A percentile compares a stretch with the other conserved stretches of the same genome.
phyloP scores from a whole-genome alignment of 1,139 yeast genomes.

The Yamadazyma trypodendri region DNA sequence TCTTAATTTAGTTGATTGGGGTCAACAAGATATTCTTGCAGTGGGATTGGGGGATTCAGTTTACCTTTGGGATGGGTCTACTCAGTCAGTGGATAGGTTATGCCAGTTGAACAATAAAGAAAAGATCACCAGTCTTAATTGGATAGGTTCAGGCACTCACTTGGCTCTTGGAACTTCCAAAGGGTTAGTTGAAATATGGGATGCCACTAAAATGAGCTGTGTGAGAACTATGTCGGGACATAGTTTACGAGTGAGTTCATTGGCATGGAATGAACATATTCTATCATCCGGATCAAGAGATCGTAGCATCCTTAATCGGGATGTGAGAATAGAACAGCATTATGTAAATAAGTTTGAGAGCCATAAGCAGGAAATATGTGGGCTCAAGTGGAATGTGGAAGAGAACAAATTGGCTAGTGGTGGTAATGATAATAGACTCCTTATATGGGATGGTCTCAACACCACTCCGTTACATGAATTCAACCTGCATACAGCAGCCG shows the following conservation, averaged over 20 bases:
- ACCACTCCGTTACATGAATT: constrained; percentile 71
- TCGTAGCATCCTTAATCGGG: constrained; percentile 80
- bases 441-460: constrained; percentile 83
- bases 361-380: constrained; percentile 96
- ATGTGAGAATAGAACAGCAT: constrained; percentile 85
- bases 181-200: constrained; percentile 95
- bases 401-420: constrained; percentile 89
- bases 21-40: constrained; percentile 81
- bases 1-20: constrained; percentile 93
- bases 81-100: constrained; percentile 80
- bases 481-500: constrained; percentile 89
- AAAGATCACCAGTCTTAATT: constrained; percentile 75
- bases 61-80: constrained; percentile 86
- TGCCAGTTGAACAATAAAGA: constrained; percentile 68
- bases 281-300: constrained; percentile 88
- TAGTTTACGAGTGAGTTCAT: constrained; percentile 74
- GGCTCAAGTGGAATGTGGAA: constrained; percentile 88
- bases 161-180: constrained; percentile 86
- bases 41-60: constrained; percentile 90
- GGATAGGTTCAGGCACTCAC: constrained; percentile 96
- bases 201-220: constrained; percentile 80
- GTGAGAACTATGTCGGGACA: constrained; percentile 94
- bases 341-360: constrained; percentile 67
- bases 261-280: constrained; percentile 94
- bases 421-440: constrained; percentile 85